Conservation (phyloP, 2,329 filamentous ascomycete genomes). For the Ambrosiella beaveri region DNA sequence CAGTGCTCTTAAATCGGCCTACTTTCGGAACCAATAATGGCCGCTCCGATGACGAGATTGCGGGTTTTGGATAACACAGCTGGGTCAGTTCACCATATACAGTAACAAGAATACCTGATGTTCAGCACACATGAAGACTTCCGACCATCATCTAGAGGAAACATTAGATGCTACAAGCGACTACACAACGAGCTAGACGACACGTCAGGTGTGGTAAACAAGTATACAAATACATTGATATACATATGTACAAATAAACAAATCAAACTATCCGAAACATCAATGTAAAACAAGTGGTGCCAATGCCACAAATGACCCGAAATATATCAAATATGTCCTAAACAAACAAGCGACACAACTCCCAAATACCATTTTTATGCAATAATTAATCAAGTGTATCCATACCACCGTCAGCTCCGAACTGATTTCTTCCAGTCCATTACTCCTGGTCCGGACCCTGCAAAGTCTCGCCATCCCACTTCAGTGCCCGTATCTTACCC, state of each 20-base stretch:
- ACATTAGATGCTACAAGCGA: no score
- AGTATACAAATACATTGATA: not conserved
- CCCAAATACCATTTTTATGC: not conserved
- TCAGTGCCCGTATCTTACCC: conserved; percentile 29
- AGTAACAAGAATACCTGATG: not conserved
- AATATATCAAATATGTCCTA: not conserved
- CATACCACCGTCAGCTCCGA: not conserved
- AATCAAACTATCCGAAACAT: not conserved
- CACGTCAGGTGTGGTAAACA: not conserved
- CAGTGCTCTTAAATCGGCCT: not conserved
- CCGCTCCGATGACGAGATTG: not conserved
- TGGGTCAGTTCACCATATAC: not conserved
- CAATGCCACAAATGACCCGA: not conserved
- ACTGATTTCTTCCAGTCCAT: not conserved
- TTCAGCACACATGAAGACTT: not conserved
- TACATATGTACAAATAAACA: not conserved
- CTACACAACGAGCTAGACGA: not conserved
- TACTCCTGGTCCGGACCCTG: not conserved
- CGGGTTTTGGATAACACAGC: not conserved
- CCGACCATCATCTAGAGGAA: no score
- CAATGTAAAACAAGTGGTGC: not conserved
- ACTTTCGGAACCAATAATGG: not conserved
- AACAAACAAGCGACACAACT: not conserved
- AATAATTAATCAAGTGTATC: not conserved
- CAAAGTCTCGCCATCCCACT: conserved; percentile 14